Conservation (phyloP, 2,329 filamentous ascomycete genomes). For the Calonectria pseudoreteaudii region DNA sequence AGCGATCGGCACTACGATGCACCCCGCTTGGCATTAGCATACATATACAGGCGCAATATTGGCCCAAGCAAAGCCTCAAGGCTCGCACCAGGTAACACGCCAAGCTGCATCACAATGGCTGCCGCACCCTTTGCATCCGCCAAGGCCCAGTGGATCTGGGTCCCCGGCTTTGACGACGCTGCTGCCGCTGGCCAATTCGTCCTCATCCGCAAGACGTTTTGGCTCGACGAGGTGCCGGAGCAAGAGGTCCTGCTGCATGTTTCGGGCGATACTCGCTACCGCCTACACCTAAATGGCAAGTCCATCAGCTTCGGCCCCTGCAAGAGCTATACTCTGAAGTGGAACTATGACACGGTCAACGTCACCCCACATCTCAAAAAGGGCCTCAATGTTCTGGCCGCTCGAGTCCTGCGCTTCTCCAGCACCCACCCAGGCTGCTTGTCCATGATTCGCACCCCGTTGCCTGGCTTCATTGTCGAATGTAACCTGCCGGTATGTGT, state of each 20-base stretch:
- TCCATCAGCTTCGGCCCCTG: constrained; percentile 20
- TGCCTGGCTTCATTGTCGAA: constrained; percentile 7
- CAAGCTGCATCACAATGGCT: constrained; percentile 3
- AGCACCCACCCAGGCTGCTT: constrained; percentile 16
- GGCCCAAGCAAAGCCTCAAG: background rate
- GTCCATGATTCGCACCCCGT: constrained; percentile 13
- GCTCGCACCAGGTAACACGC: background rate
- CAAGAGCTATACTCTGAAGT: constrained; percentile 13
- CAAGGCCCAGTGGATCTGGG: constrained; percentile 18
- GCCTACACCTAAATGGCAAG: constrained; percentile 17
- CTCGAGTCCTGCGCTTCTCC: constrained; percentile 19
- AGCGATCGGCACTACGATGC: background rate
- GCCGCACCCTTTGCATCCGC: constrained; percentile 1
- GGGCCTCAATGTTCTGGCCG: constrained; percentile 14
- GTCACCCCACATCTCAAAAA: constrained; percentile 12
- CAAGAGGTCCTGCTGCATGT: constrained; percentile 10
- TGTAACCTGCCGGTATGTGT: constrained; percentile 11
- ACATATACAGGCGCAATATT: background rate
- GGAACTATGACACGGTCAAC: constrained; percentile 24
- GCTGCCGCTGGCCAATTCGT: constrained; percentile 14
- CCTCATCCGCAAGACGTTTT: constrained; percentile 8
- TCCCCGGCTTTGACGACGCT: constrained; percentile 16
- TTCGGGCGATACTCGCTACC: constrained; percentile 23
- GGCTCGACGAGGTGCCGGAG: background rate
- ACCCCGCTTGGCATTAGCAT: background rate